Percentiles rank a stretch among this genome's conserved stretches.
These are phyloP conservation scores for Lagerstroemia fauriei DNA, from an alignment of 441 rosid species.

Conservation along the genomic window DNA sequence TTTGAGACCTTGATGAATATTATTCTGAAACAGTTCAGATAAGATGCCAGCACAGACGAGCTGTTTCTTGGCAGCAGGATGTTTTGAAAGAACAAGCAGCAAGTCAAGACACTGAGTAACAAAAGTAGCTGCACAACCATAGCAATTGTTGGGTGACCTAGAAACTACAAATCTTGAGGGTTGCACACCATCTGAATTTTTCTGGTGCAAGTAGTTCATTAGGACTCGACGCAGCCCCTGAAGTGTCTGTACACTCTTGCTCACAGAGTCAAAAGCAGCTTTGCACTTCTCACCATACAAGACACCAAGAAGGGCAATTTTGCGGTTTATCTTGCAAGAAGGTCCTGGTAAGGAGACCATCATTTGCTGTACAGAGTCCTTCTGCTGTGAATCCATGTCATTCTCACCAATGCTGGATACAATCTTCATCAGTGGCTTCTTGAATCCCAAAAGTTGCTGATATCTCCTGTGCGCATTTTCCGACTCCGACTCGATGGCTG, in stretches of 20 bases:
- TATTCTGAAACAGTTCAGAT: constrained; percentile 92
- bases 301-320: constrained; percentile 98
- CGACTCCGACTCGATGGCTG: constrained; percentile 97
- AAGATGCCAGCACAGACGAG: constrained; percentile 92
- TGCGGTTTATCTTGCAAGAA: constrained; percentile 97
- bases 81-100: constrained; percentile 83
- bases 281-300: constrained; percentile 99
- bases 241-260: constrained; percentile 99
- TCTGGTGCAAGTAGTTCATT: constrained; percentile 97
- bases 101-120: constrained; percentile 98
- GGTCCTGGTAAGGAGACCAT: constrained; percentile 99
- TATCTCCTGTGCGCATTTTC: constrained; percentile 99
- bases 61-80: constrained; percentile 80
- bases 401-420: constrained; percentile 98
- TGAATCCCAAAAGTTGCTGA: constrained; percentile 99
- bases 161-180: constrained; percentile 89
- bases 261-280: constrained; percentile 99
- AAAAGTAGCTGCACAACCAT: constrained; percentile 96
- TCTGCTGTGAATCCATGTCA: constrained; percentile 99
- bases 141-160: constrained; percentile 91
- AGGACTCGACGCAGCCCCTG: constrained; percentile 98
- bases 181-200: constrained; percentile 65
- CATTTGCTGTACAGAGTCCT: constrained; percentile 99
- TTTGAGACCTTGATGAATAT: constrained; percentile 98
- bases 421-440: constrained; percentile 98